phyloP scores from a whole-genome alignment of 768 basidiomycete species.

The Lentinus tigrinus region DNA sequence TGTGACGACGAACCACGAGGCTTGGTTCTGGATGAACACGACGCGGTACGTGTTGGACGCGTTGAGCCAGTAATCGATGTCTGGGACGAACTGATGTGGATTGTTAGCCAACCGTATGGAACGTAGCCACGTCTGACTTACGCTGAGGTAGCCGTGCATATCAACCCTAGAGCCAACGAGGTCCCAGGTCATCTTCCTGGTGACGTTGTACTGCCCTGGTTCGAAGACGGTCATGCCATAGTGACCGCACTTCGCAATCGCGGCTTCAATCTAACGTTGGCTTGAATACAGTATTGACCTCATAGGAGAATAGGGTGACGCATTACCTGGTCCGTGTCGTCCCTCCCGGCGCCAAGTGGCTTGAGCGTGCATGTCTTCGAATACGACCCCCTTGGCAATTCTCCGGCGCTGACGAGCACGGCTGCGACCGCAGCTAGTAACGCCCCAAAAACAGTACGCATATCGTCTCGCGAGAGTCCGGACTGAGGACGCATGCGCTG shows the following conservation, averaged over 20 bases:
- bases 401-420: too few species aligned
- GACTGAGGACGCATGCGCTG: too few species aligned
- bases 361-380: slow-evolving; percentile 16
- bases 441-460: too few species aligned
- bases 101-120: too few species aligned
- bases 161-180: slow-evolving; percentile 44
- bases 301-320: neutral
- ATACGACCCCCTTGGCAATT: too few species aligned
- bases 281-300: neutral
- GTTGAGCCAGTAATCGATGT: slow-evolving; percentile 57
- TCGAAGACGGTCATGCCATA: slow-evolving; percentile 45
- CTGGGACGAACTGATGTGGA: slow-evolving; percentile 45
- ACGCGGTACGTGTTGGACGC: slow-evolving; percentile 55
- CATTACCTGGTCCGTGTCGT: slow-evolving; percentile 30
- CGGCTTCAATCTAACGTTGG: slow-evolving; percentile 42
- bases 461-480: too few species aligned
- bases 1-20: slow-evolving; percentile 64
- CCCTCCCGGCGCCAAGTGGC: slow-evolving; percentile 23
- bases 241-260: slow-evolving; percentile 49
- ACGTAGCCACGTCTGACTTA: slow-evolving; percentile 19
- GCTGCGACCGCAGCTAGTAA: too few species aligned
- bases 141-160: slow-evolving; percentile 42
- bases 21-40: slow-evolving; percentile 62
- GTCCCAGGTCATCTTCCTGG: slow-evolving; percentile 59
- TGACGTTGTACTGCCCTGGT: slow-evolving; percentile 49